These are phyloP conservation scores for Vaucheria bursata DNA, from an alignment of 352 stramenopile species.

Conservation along the genomic window DNA sequence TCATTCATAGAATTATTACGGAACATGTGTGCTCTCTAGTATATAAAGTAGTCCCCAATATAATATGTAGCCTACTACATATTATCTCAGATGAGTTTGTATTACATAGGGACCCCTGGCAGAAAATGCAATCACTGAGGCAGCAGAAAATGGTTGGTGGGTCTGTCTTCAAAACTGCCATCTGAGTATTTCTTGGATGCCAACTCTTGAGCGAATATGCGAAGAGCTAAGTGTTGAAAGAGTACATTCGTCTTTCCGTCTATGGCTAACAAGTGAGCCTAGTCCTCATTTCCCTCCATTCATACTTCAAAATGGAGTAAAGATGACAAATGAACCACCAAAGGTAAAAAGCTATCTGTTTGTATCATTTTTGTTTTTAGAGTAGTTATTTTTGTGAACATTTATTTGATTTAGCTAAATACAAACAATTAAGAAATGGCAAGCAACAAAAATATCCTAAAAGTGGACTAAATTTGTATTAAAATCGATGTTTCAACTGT, in stretches of 20 bases:
- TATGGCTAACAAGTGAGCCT: conserved; percentile 87
- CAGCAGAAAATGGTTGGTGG: conserved; percentile 71
- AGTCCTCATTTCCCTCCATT: conserved; percentile 81
- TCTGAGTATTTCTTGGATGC: conserved; percentile 83
- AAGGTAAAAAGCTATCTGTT: conserved; percentile 49
- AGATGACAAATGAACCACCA: conserved; percentile 89
- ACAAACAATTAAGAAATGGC: too few relatives aligned
- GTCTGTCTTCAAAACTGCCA: conserved; percentile 92
- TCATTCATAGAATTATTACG: background rate
- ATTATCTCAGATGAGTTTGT: too few relatives aligned
- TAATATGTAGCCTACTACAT: conserved; percentile 1
- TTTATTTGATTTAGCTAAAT: too few relatives aligned
- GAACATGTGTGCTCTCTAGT: background rate
- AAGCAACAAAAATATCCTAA: too few relatives aligned
- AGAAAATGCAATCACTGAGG: conserved; percentile 56
- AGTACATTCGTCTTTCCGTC: conserved; percentile 75
- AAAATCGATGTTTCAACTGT: too few relatives aligned
- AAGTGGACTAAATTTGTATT: too few relatives aligned
- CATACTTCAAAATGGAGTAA: conserved; percentile 71
- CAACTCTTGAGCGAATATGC: conserved; percentile 81
- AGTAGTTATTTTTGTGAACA: too few relatives aligned
- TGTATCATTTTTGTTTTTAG: too few relatives aligned
- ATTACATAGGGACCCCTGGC: conserved; percentile 1
- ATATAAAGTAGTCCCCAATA: too few relatives aligned
- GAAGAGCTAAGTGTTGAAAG: conserved; percentile 82